Evolutionary conservation across 805 yeast species (phyloP).

Genomic region (Clavispora asparagi): DNA sequence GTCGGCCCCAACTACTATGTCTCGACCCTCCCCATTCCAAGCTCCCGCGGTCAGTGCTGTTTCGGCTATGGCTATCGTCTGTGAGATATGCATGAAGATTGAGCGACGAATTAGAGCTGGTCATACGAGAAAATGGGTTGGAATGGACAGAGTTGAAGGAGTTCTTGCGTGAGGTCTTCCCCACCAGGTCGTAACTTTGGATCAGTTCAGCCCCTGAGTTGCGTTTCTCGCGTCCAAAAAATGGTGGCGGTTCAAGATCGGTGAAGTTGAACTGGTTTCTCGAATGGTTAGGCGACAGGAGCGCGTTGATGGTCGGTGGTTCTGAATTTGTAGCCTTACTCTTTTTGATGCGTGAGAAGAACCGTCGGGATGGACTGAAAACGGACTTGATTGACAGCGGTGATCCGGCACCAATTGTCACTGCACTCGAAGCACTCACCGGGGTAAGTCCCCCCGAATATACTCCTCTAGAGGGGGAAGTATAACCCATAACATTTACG

Average conservation of each 20-base stretch:
- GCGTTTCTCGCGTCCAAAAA: conserved; percentile 18
- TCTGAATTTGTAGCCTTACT: not conserved
- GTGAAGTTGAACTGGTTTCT: conserved; percentile 7
- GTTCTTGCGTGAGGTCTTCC: conserved; percentile 20
- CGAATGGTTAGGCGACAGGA: conserved; percentile 18
- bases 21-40: not conserved
- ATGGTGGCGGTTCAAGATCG: conserved; percentile 36
- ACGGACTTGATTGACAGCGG: conserved; percentile 27
- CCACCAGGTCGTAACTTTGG: conserved; percentile 7
- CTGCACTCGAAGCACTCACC: conserved; percentile 18
- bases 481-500: not conserved
- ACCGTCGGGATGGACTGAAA: conserved; percentile 37
- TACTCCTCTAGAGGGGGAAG: not conserved
- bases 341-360: conserved; percentile 25
- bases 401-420: conserved; percentile 36
- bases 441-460: conserved; percentile 14
- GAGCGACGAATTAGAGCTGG: conserved; percentile 36
- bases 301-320: conserved; percentile 27
- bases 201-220: conserved; percentile 7
- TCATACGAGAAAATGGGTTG: conserved; percentile 25
- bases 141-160: conserved; percentile 16
- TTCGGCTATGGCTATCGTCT: conserved; percentile 17
- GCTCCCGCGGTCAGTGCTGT: not conserved
- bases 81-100: conserved; percentile 40
- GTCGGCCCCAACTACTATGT: not conserved